A percentile compares a stretch with the other conserved stretches of the same genome.
These are phyloP conservation scores for Podaxis mareebaensis DNA, from an alignment of 768 basidiomycete genomes.

Conservation along the genomic window DNA sequence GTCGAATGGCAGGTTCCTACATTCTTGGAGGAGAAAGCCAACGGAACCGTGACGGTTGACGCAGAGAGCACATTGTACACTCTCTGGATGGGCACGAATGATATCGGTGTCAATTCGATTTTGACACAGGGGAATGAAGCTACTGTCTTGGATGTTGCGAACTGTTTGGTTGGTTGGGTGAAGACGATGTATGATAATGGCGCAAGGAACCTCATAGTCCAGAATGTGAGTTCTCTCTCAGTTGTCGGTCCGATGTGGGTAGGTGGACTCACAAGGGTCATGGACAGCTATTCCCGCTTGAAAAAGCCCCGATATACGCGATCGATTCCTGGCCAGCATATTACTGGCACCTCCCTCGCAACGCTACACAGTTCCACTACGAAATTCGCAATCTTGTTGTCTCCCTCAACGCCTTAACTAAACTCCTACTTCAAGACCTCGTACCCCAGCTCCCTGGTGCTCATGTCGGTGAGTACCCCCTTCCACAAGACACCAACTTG, in stretches of 20 bases:
- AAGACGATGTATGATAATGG: constrained; percentile 55
- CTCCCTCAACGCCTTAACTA: constrained; percentile 51
- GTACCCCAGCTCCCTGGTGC: constrained; percentile 49
- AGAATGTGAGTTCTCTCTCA: constrained; percentile 49
- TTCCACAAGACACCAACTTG: background rate
- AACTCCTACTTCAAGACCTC: constrained; percentile 48
- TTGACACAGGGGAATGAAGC: constrained; percentile 48
- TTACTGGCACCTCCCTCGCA: constrained; percentile 52
- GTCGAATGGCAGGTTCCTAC: constrained; percentile 58
- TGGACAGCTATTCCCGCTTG: constrained; percentile 55
- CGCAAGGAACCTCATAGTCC: constrained; percentile 67
- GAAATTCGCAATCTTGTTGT: constrained; percentile 52
- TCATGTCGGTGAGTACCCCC: constrained; percentile 51
- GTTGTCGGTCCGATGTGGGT: background rate
- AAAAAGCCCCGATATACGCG: constrained; percentile 48
- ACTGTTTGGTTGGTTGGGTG: constrained; percentile 62
- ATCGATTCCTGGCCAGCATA: constrained; percentile 44
- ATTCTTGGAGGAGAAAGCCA: constrained; percentile 44
- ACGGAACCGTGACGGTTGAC: constrained; percentile 40
- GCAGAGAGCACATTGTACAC: constrained; percentile 57
- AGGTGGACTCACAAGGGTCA: background rate
- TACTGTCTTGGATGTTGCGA: constrained; percentile 56
- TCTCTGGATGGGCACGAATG: constrained; percentile 71
- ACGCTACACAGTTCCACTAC: constrained; percentile 58
- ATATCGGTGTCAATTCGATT: constrained; percentile 55